A percentile compares a stretch with the other conserved stretches of the same genome.
Conservation (phyloP, 108 stramenopile species). For the Nitzschia putrida region DNA sequence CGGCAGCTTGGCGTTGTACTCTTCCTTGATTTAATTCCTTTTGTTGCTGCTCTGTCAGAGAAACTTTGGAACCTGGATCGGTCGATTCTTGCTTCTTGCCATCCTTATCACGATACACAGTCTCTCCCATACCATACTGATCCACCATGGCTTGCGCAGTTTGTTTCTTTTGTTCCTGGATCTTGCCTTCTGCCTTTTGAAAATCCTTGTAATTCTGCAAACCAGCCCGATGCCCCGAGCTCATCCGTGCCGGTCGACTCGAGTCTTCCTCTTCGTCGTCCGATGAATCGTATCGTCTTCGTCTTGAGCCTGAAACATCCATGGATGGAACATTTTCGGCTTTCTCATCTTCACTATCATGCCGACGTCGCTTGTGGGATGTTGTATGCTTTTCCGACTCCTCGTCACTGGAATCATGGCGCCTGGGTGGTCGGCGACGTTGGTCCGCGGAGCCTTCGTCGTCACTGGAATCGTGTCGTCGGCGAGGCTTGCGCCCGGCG, state of each 20-base stretch:
- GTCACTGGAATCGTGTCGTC: neutral
- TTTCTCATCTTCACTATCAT: slow-evolving; percentile 14
- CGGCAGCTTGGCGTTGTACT: slow-evolving; percentile 62
- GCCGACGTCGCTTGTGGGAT: neutral
- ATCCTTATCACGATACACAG: slow-evolving; percentile 80
- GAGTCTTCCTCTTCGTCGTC: slow-evolving; percentile 10
- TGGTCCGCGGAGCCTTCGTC: neutral
- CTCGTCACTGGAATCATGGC: neutral
- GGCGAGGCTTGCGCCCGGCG: neutral
- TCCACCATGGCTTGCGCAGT: slow-evolving; percentile 47
- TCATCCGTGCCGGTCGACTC: slow-evolving; percentile 45
- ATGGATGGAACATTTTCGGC: neutral
- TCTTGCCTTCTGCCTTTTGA: slow-evolving; percentile 54
- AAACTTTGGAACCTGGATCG: neutral
- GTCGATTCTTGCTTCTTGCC: slow-evolving; percentile 27
- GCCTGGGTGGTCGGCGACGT: neutral
- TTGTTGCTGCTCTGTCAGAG: slow-evolving; percentile 38
- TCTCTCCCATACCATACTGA: slow-evolving; percentile 67
- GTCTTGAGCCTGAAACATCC: slow-evolving; percentile 1
- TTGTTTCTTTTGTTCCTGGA: slow-evolving; percentile 40
- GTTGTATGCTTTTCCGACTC: too few species aligned
- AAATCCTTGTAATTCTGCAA: slow-evolving; percentile 77
- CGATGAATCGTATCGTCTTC: slow-evolving; percentile 12
- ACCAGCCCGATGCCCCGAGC: slow-evolving; percentile 83
- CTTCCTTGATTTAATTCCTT: slow-evolving; percentile 52